Evolutionary conservation across 768 basidiomycete species (phyloP).

Genomic region (Boletellus ananiceps): DNA sequence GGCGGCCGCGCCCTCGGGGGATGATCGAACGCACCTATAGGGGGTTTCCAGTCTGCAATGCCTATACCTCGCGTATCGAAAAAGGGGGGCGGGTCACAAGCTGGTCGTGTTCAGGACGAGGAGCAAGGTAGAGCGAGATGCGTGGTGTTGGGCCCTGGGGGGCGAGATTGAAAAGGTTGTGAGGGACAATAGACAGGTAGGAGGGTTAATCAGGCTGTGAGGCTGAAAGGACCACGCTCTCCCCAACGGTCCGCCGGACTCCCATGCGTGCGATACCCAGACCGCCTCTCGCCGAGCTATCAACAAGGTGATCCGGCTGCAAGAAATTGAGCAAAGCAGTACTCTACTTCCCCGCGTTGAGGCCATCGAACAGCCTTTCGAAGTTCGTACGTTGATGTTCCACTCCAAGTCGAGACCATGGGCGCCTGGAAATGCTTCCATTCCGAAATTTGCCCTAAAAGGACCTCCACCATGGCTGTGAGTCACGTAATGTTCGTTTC

Average conservation of each 20-base stretch:
- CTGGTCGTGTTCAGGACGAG: conserved; percentile 65
- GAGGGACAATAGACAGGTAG: conserved; percentile 52
- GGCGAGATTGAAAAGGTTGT: conserved; percentile 86
- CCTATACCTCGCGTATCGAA: conserved; percentile 47
- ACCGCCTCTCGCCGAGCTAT: background rate
- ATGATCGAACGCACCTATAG: conserved; percentile 17
- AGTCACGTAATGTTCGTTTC: no score
- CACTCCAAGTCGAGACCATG: no score
- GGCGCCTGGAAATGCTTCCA: no score
- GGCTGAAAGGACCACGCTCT: conserved; percentile 2
- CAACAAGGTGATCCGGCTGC: background rate
- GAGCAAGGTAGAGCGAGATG: conserved; percentile 83
- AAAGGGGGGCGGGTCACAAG: conserved; percentile 47
- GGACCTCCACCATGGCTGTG: no score
- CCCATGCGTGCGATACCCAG: no score
- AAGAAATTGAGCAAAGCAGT: conserved; percentile 8
- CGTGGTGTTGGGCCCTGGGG: conserved; percentile 94
- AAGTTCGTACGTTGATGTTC: no score
- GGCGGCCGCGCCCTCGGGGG: background rate
- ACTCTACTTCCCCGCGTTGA: background rate
- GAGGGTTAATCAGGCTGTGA: conserved; percentile 43
- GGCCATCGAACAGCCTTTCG: no score
- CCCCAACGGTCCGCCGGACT: no score
- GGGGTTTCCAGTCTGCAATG: conserved; percentile 12
- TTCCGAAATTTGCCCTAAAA: no score